Evolutionary conservation across 768 basidiomycete genomes (phyloP), one percentile per base, ranked within the genome.

Genomic region (Boletus fagicola): DNA sequence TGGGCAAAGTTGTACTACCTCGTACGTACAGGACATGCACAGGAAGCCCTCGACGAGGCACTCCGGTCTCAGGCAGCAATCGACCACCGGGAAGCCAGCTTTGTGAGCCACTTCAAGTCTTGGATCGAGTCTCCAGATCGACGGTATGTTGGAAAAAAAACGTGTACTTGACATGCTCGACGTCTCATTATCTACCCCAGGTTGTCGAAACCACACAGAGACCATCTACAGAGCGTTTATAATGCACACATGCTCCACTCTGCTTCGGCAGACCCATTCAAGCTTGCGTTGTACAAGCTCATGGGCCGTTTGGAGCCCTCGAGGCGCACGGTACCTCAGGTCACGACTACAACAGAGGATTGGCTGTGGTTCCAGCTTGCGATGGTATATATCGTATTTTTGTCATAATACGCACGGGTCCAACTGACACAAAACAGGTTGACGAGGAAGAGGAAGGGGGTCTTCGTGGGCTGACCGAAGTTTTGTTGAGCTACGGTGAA

Each of bases 351-450:
- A 1, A 94, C 92, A 2, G 97, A 98, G 70, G 97, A 99, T 72
- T 99, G 96, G 96, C 77, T 98, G 36, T 99, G 96, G 96, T 87
- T 95, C 78, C 95, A 99, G 75, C 80, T 98, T 15, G 81, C 87
- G 1, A 89, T 98, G 84, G 90, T 86, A 48, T 15, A 38, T 54
- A 36, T 43, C 26, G 7, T 18, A 0, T 16, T 39, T 54, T 30
- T 40, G 6, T 33, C 36, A 12, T 18, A 30, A 36, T 47, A 49
- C 16, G 11, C 48, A 65, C 18, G n/a, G 1, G 16, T 35, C 48
- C 5, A 55, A 51, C 60, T 53, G 43, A 67, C 10, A 5, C 20
- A 30, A 31, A 56, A 15, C 38, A 89, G 87, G 81, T 90, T 22
- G 90, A 92, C 58, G 90, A 92, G 66, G 88, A 92, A 31, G 90